phyloP scores from a whole-genome alignment of 495 filamentous ascomycete species.

The Darksidea phi region DNA sequence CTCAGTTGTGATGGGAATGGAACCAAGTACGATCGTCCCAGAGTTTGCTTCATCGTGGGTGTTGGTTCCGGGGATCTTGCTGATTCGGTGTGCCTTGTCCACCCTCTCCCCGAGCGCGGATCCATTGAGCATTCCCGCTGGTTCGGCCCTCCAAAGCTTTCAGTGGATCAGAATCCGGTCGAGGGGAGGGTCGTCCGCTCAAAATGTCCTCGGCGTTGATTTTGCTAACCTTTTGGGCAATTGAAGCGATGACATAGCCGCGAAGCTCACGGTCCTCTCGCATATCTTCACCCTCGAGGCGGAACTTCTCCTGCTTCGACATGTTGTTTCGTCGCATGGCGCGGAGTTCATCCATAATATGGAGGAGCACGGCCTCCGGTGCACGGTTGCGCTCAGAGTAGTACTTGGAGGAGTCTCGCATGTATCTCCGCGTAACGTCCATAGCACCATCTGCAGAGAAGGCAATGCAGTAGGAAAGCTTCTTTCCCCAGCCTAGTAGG shows the following conservation, averaged over 20 bases:
- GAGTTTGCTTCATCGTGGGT: conserved; percentile 4
- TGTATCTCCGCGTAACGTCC: conserved; percentile 94
- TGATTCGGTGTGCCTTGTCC: conserved; percentile 29
- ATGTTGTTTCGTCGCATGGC: conserved; percentile 73
- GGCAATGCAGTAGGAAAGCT: conserved; percentile 93
- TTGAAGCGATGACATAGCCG: conserved; percentile 67
- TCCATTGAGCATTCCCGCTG: conserved; percentile 64
- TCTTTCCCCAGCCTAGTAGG: conserved; percentile 74
- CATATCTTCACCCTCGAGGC: conserved; percentile 84
- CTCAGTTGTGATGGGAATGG: not conserved
- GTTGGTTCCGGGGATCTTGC: conserved; percentile 32
- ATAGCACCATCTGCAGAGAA: conserved; percentile 94
- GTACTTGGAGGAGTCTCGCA: conserved; percentile 73
- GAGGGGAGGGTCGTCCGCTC: conserved; percentile 17
- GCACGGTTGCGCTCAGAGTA: conserved; percentile 69
- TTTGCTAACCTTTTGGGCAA: conserved; percentile 62
- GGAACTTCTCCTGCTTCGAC: conserved; percentile 74
- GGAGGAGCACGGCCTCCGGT: conserved; percentile 84
- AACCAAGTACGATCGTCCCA: not conserved
- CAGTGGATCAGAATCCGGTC: conserved; percentile 34
- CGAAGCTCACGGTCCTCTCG: conserved; percentile 83
- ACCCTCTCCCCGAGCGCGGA: conserved; percentile 56
- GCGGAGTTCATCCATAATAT: conserved; percentile 86
- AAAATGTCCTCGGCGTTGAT: conserved; percentile 41
- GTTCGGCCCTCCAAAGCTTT: conserved; percentile 54